Evolutionary conservation across 1,284 basidiomycete genomes (phyloP).

Genomic region (Vanrija humicola): DNA sequence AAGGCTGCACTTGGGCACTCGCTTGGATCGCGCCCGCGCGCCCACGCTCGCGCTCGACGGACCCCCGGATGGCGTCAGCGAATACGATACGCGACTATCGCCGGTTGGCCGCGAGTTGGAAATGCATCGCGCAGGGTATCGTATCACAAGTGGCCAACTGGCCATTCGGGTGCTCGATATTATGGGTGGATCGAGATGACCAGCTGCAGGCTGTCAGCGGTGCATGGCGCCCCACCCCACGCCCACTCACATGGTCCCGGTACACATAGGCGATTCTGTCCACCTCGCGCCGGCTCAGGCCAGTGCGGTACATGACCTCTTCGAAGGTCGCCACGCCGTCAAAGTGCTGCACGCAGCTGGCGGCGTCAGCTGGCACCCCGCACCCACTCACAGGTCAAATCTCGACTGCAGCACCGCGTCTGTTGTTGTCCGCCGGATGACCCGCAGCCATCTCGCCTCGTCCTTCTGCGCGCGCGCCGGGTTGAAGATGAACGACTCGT

Average conservation of each 20-base stretch:
- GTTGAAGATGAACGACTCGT: constrained; percentile 36
- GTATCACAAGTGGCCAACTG: background rate
- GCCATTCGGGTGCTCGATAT: background rate
- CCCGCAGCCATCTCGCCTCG: constrained; percentile 43
- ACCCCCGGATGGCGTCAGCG: too few species aligned
- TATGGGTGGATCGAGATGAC: constrained; percentile 42
- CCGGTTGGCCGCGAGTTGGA: too few species aligned
- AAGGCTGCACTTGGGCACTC: too few species aligned
- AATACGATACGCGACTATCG: too few species aligned
- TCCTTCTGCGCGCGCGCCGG: constrained; percentile 44
- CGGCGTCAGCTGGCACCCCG: background rate
- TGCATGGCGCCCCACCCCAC: too few species aligned
- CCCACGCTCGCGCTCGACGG: too few species aligned
- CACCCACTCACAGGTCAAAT: constrained; percentile 39
- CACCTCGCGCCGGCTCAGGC: constrained; percentile 37
- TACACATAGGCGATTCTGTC: constrained; percentile 36
- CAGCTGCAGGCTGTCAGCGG: constrained; percentile 21
- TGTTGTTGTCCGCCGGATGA: constrained; percentile 35
- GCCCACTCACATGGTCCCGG: constrained; percentile 37
- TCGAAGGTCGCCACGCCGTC: constrained; percentile 46
- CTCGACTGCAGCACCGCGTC: constrained; percentile 36
- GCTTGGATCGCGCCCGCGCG: too few species aligned
- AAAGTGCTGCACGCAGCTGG: constrained; percentile 46
- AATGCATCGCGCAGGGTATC: background rate
- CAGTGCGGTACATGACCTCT: constrained; percentile 46